Percentiles rank a stretch among this genome's conserved stretches.
These are phyloP conservation scores for Capsella bursapastoris DNA, from an alignment of 345 rosid genomes.

Conservation along the genomic window DNA sequence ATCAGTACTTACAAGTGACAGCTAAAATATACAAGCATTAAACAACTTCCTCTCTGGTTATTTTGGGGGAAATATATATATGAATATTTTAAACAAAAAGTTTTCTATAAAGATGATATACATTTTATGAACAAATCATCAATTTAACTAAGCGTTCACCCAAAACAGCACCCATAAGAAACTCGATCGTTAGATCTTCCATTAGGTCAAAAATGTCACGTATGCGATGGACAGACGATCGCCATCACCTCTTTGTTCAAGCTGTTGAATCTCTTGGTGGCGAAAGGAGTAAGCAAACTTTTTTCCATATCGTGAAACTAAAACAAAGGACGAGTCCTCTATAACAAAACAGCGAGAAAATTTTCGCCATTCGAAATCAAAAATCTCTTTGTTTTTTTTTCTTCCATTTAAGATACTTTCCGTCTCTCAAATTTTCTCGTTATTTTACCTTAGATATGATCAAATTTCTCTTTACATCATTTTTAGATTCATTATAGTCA, in stretches of 20 bases:
- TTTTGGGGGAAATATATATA: not conserved
- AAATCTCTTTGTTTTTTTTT: not conserved
- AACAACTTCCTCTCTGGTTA: not conserved
- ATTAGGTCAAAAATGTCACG: slow-evolving; percentile 59
- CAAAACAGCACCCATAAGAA: not conserved
- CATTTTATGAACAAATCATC: not conserved
- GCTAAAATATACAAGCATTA: not conserved
- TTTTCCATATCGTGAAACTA: not conserved
- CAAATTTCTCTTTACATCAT: not conserved
- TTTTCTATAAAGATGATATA: not conserved
- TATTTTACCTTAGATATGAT: not conserved
- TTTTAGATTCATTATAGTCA: not conserved
- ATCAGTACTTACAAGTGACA: too few species aligned
- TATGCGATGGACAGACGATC: slow-evolving; percentile 69
- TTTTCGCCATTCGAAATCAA: not conserved
- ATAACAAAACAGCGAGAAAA: not conserved
- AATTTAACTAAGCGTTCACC: not conserved
- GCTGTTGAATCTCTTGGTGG: slow-evolving; percentile 72
- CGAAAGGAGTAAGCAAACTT: slow-evolving; percentile 52
- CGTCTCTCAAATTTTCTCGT: not conserved
- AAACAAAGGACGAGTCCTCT: not conserved
- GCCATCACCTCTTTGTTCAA: slow-evolving; percentile 56
- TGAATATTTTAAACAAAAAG: not conserved
- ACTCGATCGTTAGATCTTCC: slow-evolving; percentile 49
- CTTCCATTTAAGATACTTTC: not conserved